These are phyloP conservation scores for Calvatia gigantea DNA, from an alignment of 768 basidiomycete species.

Conservation along the genomic window DNA sequence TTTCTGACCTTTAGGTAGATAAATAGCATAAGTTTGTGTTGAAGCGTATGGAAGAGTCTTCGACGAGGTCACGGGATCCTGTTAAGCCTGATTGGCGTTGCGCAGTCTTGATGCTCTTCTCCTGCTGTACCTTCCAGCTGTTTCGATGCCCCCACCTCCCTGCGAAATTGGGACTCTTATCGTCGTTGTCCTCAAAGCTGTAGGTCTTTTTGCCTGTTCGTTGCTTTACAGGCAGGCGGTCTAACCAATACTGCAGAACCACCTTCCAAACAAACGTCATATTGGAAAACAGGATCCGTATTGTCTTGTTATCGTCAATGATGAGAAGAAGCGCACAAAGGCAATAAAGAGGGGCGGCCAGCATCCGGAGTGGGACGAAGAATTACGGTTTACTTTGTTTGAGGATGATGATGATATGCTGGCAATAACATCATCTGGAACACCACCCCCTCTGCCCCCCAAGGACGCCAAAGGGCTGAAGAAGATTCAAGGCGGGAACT, in stretches of 20 bases:
- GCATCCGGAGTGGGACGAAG: slow-evolving; percentile 99
- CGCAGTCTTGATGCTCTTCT: slow-evolving; percentile 11
- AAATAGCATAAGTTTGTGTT: not conserved
- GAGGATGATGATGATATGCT: slow-evolving; percentile 68
- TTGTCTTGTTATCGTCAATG: slow-evolving; percentile 74
- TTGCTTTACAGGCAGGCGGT: slow-evolving; percentile 18
- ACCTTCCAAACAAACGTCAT: slow-evolving; percentile 86
- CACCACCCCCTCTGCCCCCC: slow-evolving; percentile 69
- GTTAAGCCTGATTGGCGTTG: slow-evolving; percentile 1
- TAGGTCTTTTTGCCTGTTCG: slow-evolving; percentile 39
- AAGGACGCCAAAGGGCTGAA: slow-evolving; percentile 45
- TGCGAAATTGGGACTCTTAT: slow-evolving; percentile 91
- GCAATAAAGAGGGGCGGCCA: slow-evolving; percentile 97
- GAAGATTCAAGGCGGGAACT: slow-evolving; percentile 67
- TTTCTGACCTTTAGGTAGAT: slow-evolving; percentile 21
- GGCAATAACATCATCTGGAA: slow-evolving; percentile 37
- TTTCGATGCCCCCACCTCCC: slow-evolving; percentile 54
- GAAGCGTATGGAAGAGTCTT: not conserved
- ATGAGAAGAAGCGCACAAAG: slow-evolving; percentile 83
- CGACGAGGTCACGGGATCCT: slow-evolving; percentile 11
- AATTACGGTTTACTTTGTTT: slow-evolving; percentile 85
- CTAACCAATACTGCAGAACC: slow-evolving; percentile 49
- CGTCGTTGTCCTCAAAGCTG: slow-evolving; percentile 90
- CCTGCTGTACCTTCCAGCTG: not conserved
- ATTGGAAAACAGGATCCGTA: slow-evolving; percentile 99